phyloP scores from a whole-genome alignment of 257 asterid genomes.

The Avicennia marina region DNA sequence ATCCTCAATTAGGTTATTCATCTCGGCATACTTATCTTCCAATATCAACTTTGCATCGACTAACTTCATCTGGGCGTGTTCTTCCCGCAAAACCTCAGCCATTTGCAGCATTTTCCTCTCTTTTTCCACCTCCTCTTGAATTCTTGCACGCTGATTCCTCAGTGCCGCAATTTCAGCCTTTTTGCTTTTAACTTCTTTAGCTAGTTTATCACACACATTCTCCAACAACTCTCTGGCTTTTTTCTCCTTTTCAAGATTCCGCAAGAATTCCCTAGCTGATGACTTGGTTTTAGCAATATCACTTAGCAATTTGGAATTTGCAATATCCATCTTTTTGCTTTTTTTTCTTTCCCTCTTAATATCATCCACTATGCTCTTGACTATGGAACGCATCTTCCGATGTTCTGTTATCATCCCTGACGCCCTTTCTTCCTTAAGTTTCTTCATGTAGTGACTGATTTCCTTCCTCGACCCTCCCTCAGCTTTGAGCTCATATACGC shows the following conservation, averaged over 20 bases:
- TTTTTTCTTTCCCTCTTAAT: slow-evolving; percentile 30
- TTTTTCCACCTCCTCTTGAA: slow-evolving; percentile 37
- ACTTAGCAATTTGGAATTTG: slow-evolving; percentile 29
- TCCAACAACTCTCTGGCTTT: slow-evolving; percentile 33
- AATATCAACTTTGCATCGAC: slow-evolving; percentile 43
- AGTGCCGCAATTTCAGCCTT: slow-evolving; percentile 33
- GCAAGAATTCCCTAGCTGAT: slow-evolving; percentile 21
- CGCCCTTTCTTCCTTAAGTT: slow-evolving; percentile 28
- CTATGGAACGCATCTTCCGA: slow-evolving; percentile 5
- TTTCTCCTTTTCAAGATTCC: slow-evolving; percentile 34
- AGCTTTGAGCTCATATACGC: slow-evolving; percentile 22
- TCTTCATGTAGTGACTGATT: slow-evolving; percentile 21
- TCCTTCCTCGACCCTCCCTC: slow-evolving; percentile 21
- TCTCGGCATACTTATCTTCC: slow-evolving; percentile 39
- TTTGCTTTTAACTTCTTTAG: slow-evolving; percentile 31
- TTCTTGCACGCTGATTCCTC: slow-evolving; percentile 19
- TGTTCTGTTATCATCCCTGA: slow-evolving; percentile 24
- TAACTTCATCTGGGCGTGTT: slow-evolving; percentile 45
- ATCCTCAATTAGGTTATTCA: slow-evolving; percentile 31
- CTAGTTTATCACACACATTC: slow-evolving; percentile 28
- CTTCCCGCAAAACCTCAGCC: slow-evolving; percentile 62
- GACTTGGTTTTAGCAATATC: slow-evolving; percentile 40
- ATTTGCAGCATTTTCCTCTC: slow-evolving; percentile 48
- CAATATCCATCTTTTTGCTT: slow-evolving; percentile 18
- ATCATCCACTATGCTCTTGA: slow-evolving; percentile 26